Percentiles rank a stretch among this genome's conserved stretches.
These are phyloP conservation scores for Symbiodinium pilosum DNA, from an alignment of 73 alveolate genomes.

Conservation along the genomic window DNA sequence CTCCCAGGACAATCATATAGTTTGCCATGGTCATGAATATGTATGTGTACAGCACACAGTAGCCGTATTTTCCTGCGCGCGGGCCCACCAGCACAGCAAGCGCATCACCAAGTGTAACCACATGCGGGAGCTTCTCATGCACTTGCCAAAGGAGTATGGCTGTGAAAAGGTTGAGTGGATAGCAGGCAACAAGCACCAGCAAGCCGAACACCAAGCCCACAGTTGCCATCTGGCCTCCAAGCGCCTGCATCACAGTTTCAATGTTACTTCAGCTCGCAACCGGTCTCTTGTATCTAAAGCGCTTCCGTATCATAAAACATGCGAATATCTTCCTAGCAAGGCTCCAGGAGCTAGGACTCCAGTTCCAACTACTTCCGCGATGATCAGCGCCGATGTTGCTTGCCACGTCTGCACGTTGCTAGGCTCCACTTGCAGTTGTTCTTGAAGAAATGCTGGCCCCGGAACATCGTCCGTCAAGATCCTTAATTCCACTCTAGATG, in stretches of 20 bases:
- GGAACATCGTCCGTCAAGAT: not conserved
- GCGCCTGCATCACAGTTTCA: too few relatives aligned
- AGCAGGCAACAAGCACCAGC: not conserved
- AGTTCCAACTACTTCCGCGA: slow-evolving; percentile 45
- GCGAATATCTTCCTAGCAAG: not conserved
- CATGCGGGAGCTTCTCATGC: not conserved
- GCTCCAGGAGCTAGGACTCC: slow-evolving; percentile 59
- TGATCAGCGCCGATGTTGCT: slow-evolving; percentile 43
- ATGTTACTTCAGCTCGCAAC: too few relatives aligned
- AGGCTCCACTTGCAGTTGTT: not conserved
- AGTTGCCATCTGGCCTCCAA: slow-evolving; percentile 48
- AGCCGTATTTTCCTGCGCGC: slow-evolving; percentile 27
- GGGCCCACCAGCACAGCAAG: slow-evolving; percentile 12
- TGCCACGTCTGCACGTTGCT: slow-evolving; percentile 45
- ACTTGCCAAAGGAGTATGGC: slow-evolving; percentile 11
- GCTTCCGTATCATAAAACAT: too few relatives aligned
- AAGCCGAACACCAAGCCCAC: slow-evolving; percentile 64
- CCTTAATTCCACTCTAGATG: too few relatives aligned
- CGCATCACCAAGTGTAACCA: slow-evolving; percentile 32
- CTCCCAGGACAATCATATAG: slow-evolving; percentile 38
- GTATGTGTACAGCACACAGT: slow-evolving; percentile 32
- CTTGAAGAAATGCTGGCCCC: not conserved
- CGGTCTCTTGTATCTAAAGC: too few relatives aligned
- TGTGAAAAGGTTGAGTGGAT: slow-evolving; percentile 44
- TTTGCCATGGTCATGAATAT: slow-evolving; percentile 55